Evolutionary conservation across 805 yeast genomes (phyloP), one percentile per base, ranked within the genome.

Genomic region (Barnettozyma siamensis): DNA sequence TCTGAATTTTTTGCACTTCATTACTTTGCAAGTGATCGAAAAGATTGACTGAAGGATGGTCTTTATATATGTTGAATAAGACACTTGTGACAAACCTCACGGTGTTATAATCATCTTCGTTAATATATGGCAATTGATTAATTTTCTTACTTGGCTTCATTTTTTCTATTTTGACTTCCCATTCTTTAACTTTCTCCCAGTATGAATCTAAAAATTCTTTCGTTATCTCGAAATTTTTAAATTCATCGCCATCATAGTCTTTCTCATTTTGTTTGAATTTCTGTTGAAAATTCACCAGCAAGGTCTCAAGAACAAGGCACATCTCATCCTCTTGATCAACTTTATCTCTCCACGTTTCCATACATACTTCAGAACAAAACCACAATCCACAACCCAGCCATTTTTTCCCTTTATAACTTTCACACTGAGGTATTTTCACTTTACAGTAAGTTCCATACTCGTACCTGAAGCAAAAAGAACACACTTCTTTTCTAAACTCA

Each of bases 401-500:
- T 16, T 41, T 49, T 36, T 49, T 51, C 35, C 40, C 48, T 37
- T 46, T 45, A 26, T 29, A 33, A 5, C 19, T 13, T 10, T 46
- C 35, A 0, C 51, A 47, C 13, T 43, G 37, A 1, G 47, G 35
- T 1, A 70, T 47, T 41, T 65, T 72, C 38, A 58, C 51, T 47
- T 73, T 78, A 61, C 76, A 60, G 31, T 63, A 61, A 27, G 58
- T 61, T 0, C 83, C 82, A 46, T 66, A 55, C 26, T 64, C 65
- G 47, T 77, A 80, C 3, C 47, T 40, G 51, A 68, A 76, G 48
- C 88, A 80, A 44, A 54, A 50, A 7, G 72, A 65, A 54, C 88
- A 80, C 2, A 76, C 83, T 50, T 80, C 87, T 47, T 78, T 79
- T 37, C 75, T 69, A 55, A 77, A 80, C 4, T 76, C 78, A 43